A percentile compares a stretch with the other conserved stretches of the same genome.
Evolutionary conservation across 1,139 yeast species (phyloP).

Genomic region (Suhomyces terraborum): DNA sequence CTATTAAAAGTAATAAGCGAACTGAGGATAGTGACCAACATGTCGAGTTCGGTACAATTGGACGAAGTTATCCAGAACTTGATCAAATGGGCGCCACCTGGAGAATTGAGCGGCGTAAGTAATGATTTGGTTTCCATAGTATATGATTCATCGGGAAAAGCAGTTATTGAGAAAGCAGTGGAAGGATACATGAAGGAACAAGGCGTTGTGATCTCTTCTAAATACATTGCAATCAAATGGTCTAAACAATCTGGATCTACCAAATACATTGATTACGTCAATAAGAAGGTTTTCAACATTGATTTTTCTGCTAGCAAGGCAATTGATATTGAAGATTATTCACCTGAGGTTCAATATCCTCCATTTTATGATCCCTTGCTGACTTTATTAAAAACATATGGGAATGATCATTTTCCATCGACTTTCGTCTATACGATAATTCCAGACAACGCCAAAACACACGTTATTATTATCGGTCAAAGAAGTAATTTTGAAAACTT

Average conservation of each 20-base stretch:
- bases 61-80: slow-evolving; percentile 35
- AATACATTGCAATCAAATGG: slow-evolving; percentile 36
- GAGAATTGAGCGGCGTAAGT: slow-evolving; percentile 38
- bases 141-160: slow-evolving; percentile 18
- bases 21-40: not conserved
- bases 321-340: slow-evolving; percentile 52
- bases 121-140: slow-evolving; percentile 29
- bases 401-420: slow-evolving; percentile 55
- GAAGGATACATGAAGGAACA: slow-evolving; percentile 33
- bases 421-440: slow-evolving; percentile 48
- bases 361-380: slow-evolving; percentile 33
- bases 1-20: not conserved
- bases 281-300: slow-evolving; percentile 57
- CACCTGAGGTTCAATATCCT: slow-evolving; percentile 31
- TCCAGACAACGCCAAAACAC: slow-evolving; percentile 32
- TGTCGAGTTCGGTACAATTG: slow-evolving; percentile 19
- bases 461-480: slow-evolving; percentile 60
- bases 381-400: slow-evolving; percentile 38
- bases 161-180: slow-evolving; percentile 31
- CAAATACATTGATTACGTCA: slow-evolving; percentile 42
- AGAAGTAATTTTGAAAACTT: slow-evolving; percentile 74
- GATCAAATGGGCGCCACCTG: slow-evolving; percentile 44
- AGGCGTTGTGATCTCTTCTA: slow-evolving; percentile 34
- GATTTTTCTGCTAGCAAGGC: slow-evolving; percentile 53
- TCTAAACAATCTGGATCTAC: slow-evolving; percentile 37